A percentile compares a stretch with the other conserved stretches of the same genome.
Evolutionary conservation across 768 basidiomycete species (phyloP).

Genomic region (Suillus lakei): DNA sequence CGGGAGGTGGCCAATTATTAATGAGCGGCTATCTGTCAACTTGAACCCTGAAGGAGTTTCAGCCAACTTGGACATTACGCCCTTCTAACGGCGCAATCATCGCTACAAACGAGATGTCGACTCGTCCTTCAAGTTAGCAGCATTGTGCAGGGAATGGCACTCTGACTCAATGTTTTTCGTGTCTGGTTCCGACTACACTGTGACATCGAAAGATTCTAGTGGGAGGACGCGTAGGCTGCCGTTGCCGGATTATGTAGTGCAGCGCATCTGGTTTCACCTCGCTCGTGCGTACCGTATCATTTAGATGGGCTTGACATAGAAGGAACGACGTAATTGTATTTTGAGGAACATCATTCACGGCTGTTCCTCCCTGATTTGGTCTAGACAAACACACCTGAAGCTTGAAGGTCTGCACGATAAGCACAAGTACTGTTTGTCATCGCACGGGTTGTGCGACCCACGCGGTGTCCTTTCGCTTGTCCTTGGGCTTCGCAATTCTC

Average conservation of each 20-base stretch:
- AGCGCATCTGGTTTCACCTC: slow-evolving; percentile 14
- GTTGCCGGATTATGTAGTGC: slow-evolving; percentile 18
- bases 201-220: slow-evolving; percentile 32
- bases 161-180: no score
- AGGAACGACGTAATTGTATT: no score
- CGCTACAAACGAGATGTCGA: neutral
- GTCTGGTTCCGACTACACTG: slow-evolving; percentile 30
- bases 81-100: neutral
- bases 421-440: slow-evolving; percentile 27
- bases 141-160: no score
- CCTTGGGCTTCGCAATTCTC: slow-evolving; percentile 6
- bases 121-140: no score
- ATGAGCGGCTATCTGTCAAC: neutral
- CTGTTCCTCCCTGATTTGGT: neutral
- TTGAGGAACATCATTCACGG: no score
- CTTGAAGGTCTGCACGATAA: slow-evolving; percentile 29
- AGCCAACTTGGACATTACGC: neutral
- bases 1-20: neutral
- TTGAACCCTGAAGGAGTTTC: neutral
- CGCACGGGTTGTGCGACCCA: slow-evolving; percentile 27
- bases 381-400: neutral
- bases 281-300: slow-evolving; percentile 16
- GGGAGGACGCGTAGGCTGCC: slow-evolving; percentile 33
- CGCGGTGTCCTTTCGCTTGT: slow-evolving; percentile 6
- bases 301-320: no score